These are phyloP conservation scores for Podosphaera aphanis DNA, from an alignment of 2,329 filamentous ascomycete genomes.

Conservation along the genomic window DNA sequence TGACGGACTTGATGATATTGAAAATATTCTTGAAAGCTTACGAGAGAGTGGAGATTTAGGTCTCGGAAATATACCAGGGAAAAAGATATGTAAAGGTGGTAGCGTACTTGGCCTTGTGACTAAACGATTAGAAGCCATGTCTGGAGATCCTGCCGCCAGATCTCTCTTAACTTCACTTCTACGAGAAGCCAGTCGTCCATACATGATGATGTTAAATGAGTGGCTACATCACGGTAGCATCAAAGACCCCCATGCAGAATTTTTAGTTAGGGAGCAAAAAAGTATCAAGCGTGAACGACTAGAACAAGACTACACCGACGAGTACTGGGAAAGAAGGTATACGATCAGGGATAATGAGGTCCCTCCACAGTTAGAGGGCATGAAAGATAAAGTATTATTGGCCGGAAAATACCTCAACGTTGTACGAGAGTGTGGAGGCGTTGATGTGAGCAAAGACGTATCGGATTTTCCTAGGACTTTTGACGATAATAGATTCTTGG, in stretches of 20 bases:
- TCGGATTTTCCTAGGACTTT: conserved; percentile 78
- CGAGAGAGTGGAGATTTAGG: conserved; percentile 66
- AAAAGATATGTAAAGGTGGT: conserved; percentile 92
- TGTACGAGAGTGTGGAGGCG: conserved; percentile 85
- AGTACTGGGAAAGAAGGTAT: conserved; percentile 97
- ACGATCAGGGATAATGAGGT: conserved; percentile 81
- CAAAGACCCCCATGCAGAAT: conserved; percentile 80
- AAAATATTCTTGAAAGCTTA: conserved; percentile 78
- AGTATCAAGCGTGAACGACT: conserved; percentile 78
- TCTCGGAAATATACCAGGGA: conserved; percentile 54
- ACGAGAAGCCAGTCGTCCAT: conserved; percentile 72
- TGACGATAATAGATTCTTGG: conserved; percentile 73
- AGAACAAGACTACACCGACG: conserved; percentile 92
- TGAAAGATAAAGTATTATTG: conserved; percentile 83
- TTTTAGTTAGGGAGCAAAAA: conserved; percentile 85
- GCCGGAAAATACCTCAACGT: conserved; percentile 97
- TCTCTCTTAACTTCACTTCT: conserved; percentile 60
- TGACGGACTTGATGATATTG: conserved; percentile 52
- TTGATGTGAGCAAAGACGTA: conserved; percentile 75
- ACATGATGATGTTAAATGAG: conserved; percentile 96
- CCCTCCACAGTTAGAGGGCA: conserved; percentile 69
- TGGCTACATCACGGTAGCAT: conserved; percentile 95
- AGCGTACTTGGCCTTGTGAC: conserved; percentile 78
- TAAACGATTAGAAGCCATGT: conserved; percentile 65
- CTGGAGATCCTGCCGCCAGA: conserved; percentile 74